Conservation (phyloP, 2,329 filamentous ascomycete species). For the Neonectria ditissima region DNA sequence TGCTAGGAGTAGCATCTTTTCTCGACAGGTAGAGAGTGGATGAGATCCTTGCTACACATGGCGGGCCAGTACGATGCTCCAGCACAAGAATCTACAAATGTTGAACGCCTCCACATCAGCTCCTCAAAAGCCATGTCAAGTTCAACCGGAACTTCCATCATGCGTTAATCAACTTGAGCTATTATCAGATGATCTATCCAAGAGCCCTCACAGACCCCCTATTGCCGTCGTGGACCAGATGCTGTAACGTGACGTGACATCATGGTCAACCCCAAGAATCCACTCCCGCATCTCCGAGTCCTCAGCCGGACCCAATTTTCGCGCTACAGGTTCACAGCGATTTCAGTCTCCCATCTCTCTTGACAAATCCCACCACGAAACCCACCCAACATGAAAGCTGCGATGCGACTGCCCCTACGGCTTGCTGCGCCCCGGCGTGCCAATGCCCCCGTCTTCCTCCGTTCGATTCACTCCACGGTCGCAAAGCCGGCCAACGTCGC, state of each 20-base stretch:
- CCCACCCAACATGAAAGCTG: constrained; percentile 54
- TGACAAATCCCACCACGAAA: constrained; percentile 25
- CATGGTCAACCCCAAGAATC: constrained; percentile 34
- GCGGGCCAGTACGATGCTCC: background rate
- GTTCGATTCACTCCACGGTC: constrained; percentile 50
- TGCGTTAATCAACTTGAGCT: background rate
- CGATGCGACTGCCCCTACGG: constrained; percentile 54
- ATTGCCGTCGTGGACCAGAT: constrained; percentile 5
- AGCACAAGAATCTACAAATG: background rate
- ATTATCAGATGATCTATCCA: background rate
- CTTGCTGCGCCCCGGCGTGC: constrained; percentile 44
- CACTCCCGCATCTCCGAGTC: constrained; percentile 21
- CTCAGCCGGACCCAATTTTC: constrained; percentile 40
- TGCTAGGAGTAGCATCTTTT: background rate
- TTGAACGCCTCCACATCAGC: background rate
- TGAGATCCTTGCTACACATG: background rate
- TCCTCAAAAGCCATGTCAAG: background rate
- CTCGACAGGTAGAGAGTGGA: background rate
- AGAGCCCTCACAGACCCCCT: background rate
- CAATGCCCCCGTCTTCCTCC: constrained; percentile 33
- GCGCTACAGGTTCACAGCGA: constrained; percentile 17
- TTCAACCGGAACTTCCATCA: background rate
- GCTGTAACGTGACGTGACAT: constrained; percentile 33
- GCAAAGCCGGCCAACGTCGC: constrained; percentile 59
- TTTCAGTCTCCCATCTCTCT: constrained; percentile 20